Percentiles rank a stretch among this genome's conserved stretches.
These are phyloP conservation scores for Suaeda aralocaspica DNA, from an alignment of 148 eudicot genomes.

Conservation along the genomic window DNA sequence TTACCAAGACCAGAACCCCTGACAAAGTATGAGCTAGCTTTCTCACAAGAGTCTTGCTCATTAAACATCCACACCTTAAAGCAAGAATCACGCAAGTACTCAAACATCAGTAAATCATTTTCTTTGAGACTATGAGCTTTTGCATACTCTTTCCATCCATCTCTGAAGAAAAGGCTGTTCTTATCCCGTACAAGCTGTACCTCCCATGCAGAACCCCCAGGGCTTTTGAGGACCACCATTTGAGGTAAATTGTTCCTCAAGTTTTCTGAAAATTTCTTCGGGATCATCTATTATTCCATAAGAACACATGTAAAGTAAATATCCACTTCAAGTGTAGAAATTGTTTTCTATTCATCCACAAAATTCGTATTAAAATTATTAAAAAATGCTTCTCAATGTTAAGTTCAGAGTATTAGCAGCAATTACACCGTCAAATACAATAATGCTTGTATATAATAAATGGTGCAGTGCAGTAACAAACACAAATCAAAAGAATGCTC, in stretches of 20 bases:
- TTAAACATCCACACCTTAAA: constrained; percentile 25
- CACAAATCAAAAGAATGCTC: too few relatives aligned
- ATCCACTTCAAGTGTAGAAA: too few relatives aligned
- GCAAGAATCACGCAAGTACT: constrained; percentile 25
- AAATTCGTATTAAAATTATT: too few relatives aligned
- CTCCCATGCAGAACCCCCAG: constrained; percentile 20
- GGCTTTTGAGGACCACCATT: constrained; percentile 19
- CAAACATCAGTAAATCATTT: constrained; percentile 28
- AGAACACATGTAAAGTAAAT: neutral
- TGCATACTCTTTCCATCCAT: constrained; percentile 29
- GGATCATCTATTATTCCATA: constrained; percentile 17
- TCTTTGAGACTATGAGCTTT: constrained; percentile 24
- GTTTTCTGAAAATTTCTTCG: constrained; percentile 27
- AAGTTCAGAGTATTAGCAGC: too few relatives aligned
- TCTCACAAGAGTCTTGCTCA: constrained; percentile 23
- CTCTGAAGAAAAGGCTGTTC: constrained; percentile 12
- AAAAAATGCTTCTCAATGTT: too few relatives aligned
- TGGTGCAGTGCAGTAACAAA: too few relatives aligned
- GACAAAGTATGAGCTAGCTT: constrained; percentile 29
- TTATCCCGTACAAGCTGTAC: constrained; percentile 12
- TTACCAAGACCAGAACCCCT: constrained; percentile 7
- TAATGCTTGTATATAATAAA: too few relatives aligned
- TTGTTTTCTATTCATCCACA: too few relatives aligned
- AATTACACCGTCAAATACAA: too few relatives aligned
- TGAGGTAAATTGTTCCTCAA: constrained; percentile 13